phyloP scores from a whole-genome alignment of 106 monocot genomes.

The Acorus calamus region DNA sequence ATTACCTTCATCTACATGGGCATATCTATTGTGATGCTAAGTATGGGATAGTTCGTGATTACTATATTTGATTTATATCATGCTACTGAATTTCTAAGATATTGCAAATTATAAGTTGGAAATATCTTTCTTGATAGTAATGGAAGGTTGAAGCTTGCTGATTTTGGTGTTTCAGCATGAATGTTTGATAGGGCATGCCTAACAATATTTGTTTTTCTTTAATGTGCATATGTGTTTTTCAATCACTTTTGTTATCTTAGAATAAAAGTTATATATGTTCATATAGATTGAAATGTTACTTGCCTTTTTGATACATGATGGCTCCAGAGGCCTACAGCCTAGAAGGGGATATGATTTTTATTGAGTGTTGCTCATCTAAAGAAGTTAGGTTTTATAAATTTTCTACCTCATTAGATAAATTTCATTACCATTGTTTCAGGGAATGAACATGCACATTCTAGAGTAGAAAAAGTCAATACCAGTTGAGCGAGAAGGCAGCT shows the following conservation, averaged over 20 bases:
- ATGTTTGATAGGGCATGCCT: constrained; percentile 69
- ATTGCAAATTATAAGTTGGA: constrained; percentile 50
- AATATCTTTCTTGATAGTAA: constrained; percentile 87
- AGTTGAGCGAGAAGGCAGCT: no score
- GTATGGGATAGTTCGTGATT: constrained; percentile 10
- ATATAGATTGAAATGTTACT: not conserved
- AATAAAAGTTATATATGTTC: not conserved
- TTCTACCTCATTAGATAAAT: no score
- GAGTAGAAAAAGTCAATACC: no score
- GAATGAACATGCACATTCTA: no score
- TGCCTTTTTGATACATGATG: constrained; percentile 51
- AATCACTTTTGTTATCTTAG: not conserved
- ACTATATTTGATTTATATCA: not conserved
- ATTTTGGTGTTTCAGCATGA: constrained; percentile 92
- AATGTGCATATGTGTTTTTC: not conserved
- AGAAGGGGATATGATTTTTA: constrained; percentile 94
- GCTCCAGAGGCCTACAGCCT: constrained; percentile 98
- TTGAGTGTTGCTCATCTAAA: constrained; percentile 28
- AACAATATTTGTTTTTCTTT: not conserved
- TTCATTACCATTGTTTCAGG: no score
- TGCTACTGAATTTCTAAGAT: not conserved
- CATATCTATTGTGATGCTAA: constrained; percentile 97
- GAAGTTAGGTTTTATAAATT: not conserved
- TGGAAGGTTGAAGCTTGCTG: constrained; percentile 81
- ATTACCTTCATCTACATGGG: constrained; percentile 91